Conservation (phyloP, 2,329 filamentous ascomycete species). For the Talaromyces sp. region DNA sequence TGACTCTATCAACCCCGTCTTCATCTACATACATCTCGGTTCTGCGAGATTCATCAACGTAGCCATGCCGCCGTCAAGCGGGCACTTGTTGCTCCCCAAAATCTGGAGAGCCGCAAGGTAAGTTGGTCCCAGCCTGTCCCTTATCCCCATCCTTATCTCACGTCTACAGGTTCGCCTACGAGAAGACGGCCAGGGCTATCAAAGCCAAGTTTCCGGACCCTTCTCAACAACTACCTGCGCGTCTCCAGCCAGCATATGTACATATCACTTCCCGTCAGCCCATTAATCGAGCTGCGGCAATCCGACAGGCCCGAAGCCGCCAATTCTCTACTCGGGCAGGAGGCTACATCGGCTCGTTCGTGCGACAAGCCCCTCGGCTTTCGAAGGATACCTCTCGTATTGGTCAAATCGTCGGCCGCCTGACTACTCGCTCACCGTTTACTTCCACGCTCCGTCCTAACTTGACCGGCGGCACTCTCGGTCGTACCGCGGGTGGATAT, state of each 20-base stretch:
- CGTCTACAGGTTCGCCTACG: slow-evolving; percentile 40
- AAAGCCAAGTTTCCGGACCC: slow-evolving; percentile 39
- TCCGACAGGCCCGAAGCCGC: slow-evolving; percentile 60
- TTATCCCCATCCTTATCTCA: background rate
- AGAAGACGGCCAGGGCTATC: slow-evolving; percentile 41
- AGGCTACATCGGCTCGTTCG: slow-evolving; percentile 47
- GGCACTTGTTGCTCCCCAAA: slow-evolving; percentile 47
- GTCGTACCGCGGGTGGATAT: slow-evolving; percentile 87
- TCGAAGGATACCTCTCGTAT: slow-evolving; percentile 53
- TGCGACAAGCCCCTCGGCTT: slow-evolving; percentile 42
- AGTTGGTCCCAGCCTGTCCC: slow-evolving; percentile 14
- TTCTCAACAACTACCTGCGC: slow-evolving; percentile 34
- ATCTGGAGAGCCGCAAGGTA: slow-evolving; percentile 45
- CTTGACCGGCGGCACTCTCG: slow-evolving; percentile 78
- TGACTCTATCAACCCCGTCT: slow-evolving; percentile 9
- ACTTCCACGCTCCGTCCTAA: slow-evolving; percentile 85
- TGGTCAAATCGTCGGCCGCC: slow-evolving; percentile 53
- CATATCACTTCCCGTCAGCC: slow-evolving; percentile 55
- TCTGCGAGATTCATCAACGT: slow-evolving; percentile 13
- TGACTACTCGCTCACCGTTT: slow-evolving; percentile 76
- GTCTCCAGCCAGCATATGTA: slow-evolving; percentile 57
- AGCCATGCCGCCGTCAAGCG: slow-evolving; percentile 44
- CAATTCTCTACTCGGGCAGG: slow-evolving; percentile 55
- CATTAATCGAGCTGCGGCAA: slow-evolving; percentile 56
- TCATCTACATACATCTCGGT: slow-evolving; percentile 7